Evolutionary conservation across 2,329 filamentous ascomycete genomes (phyloP), one percentile per base, ranked within the genome.

Genomic region (Pseudocercospora pini-densiflorae): DNA sequence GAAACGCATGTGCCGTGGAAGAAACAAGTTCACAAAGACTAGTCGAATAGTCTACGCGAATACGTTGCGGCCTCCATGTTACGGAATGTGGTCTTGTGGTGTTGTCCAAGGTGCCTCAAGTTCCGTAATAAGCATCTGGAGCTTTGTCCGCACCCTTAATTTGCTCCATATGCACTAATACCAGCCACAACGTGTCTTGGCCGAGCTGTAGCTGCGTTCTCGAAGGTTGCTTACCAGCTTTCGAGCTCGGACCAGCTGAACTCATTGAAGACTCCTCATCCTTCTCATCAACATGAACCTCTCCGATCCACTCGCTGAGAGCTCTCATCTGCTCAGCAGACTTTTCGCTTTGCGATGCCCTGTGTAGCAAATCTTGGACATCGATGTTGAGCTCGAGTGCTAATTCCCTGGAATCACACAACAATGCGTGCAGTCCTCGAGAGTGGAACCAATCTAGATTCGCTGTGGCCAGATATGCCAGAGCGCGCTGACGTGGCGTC

Each of bases 371-470:
- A 27, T 65, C 33, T n/a, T 59, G 21, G 12, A 53, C n/a, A 45
- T 61, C n/a, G 5, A 59, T 36, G 3, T 53, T 40, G 27, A 65
- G 36, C 23, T 69, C 49, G 3, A n/a, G 51, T 8, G 61, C 55
- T 47, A 72, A 63, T 47, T 72, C 68, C 6, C 31, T 29, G 12
- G 68, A 69, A 33, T 68, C 61, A 31, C 69, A 49, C 6, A 72
- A 36, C 8, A 65, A 31, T 7, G 68, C 67, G 19, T 67, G 67
- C 24, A 72, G 58, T n/a, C 63, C 63, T 49, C 70, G 43, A 12
- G 36, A 43, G 23, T 69, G 57, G 53, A 70, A 70, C 68, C 68
- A 72, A 21, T 72, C 65, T 43, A 64, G 59, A 53, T 72, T 72
- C 0, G 70, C 68, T 9, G 70, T 61, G 31, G 66, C 62, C 12